Conservation (phyloP, 2,329 filamentous ascomycete species). For the Rhinocladiella similis region DNA sequence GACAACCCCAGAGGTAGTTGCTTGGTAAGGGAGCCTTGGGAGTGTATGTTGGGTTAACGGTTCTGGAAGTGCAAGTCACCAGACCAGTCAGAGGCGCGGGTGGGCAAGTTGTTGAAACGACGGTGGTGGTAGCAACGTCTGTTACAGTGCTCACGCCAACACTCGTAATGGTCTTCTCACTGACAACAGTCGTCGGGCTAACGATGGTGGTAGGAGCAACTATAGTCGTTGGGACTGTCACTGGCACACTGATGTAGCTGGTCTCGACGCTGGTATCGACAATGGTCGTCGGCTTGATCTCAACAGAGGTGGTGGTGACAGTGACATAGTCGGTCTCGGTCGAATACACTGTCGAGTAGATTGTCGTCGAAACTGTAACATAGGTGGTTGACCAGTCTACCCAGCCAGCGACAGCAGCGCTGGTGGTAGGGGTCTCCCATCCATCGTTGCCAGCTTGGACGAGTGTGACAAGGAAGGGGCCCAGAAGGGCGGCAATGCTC, state of each 20-base stretch:
- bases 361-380: neutral
- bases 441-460: constrained; percentile 2
- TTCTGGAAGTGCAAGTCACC: constrained; percentile 33
- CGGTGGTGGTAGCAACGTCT: constrained; percentile 6
- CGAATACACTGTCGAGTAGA: neutral
- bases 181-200: constrained; percentile 11
- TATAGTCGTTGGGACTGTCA: constrained; percentile 3
- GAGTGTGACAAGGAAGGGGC: constrained; percentile 1
- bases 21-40: constrained; percentile 30
- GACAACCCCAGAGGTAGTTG: constrained; percentile 45
- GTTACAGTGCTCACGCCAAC: constrained; percentile 6
- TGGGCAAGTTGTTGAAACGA: constrained; percentile 3
- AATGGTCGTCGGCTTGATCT: constrained; percentile 7
- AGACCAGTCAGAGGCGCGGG: constrained; percentile 12
- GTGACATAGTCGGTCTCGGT: constrained; percentile 5
- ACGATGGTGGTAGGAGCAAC: neutral
- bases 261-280: constrained; percentile 1
- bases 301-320: constrained; percentile 1
- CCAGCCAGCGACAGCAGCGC: neutral
- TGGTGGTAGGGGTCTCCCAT: neutral
- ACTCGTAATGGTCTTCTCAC: constrained; percentile 6
- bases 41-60: constrained; percentile 36
- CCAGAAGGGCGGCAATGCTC: constrained; percentile 5
- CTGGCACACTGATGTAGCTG: neutral
- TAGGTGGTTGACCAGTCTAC: constrained; percentile 1